phyloP scores from a whole-genome alignment of 2,329 filamentous ascomycete genomes.

The Aspergillus fructus region DNA sequence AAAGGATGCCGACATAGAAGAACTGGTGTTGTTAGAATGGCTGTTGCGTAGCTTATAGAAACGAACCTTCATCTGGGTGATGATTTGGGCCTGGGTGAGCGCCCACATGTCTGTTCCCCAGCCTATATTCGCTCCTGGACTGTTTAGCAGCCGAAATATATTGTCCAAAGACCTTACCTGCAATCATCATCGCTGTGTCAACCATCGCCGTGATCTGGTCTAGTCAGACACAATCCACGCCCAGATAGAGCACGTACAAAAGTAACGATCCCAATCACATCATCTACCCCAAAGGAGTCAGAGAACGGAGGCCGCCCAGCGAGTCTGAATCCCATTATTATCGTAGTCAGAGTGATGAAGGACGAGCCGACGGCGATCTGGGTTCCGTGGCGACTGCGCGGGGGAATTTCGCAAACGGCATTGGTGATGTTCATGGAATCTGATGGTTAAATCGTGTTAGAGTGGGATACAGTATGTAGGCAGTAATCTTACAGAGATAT shows the following conservation, averaged over 20 bases:
- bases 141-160: neutral
- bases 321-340: neutral
- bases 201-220: constrained; percentile 1
- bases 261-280: neutral
- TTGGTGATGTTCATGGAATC: constrained; percentile 6
- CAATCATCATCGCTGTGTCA: neutral
- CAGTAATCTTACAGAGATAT: neutral
- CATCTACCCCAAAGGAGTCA: neutral
- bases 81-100: neutral
- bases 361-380: constrained; percentile 3
- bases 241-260: neutral
- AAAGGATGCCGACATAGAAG: constrained; percentile 8
- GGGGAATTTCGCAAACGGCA: constrained; percentile 1
- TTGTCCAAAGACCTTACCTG: neutral
- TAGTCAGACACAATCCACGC: neutral
- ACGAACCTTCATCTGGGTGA: neutral
- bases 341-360: neutral
- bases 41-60: neutral
- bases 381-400: neutral
- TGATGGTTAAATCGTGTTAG: neutral
- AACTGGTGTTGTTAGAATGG: neutral
- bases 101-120: constrained; percentile 13
- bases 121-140: neutral
- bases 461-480: neutral
- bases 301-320: neutral